Evolutionary conservation across 2,329 filamentous ascomycete species (phyloP), one percentile per base, ranked within the genome.

Genomic region (Fusarium algeriense): DNA sequence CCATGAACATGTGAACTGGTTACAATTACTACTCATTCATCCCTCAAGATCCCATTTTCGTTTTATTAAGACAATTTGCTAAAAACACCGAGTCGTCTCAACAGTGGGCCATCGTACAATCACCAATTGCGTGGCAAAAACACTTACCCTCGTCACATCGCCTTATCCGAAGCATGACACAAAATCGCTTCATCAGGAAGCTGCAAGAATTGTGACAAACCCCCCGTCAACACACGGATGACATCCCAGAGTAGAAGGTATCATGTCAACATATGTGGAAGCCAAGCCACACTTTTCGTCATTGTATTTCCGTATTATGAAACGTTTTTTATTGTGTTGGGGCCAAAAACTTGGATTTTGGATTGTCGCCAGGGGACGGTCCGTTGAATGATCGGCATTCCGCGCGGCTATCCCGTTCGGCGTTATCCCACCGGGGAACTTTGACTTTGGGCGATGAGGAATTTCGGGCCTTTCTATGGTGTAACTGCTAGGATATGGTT

Each of bases 401-500:
- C 65, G 54, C 57, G 28, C 37, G 53, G 38, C 7, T 46, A 68
- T 67, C 50, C 55, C 63, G 48, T 40, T 52, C 48, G 48, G 48
- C 19, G 28, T 10, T n/a, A 60, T 67, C 64, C 48, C 53, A 32
- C 40, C 54, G 35, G 43, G 19, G 20, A 48, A 55, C 10, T 14
- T 49, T 50, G 19, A 4, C 28, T 30, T 37, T 53, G n/a, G 35
- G 2, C n/a, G 17, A 11, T 15, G 32, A 28, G 6, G 9, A 38
- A 26, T 38, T 13, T 52, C 48, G 20, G 48, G 32, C 48, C 32
- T 38, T 38, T 52, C 20, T 7, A 52, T 52, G 48, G 32, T 28
- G 48, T 52, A 38, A 38, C 48, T 14, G 32, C 48, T 52, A 11
- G 48, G 48, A 38, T 52, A 52, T 38, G 32, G 48, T 26, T 38